Conservation (phyloP, 345 rosid genomes). For the Populus tremula region DNA sequence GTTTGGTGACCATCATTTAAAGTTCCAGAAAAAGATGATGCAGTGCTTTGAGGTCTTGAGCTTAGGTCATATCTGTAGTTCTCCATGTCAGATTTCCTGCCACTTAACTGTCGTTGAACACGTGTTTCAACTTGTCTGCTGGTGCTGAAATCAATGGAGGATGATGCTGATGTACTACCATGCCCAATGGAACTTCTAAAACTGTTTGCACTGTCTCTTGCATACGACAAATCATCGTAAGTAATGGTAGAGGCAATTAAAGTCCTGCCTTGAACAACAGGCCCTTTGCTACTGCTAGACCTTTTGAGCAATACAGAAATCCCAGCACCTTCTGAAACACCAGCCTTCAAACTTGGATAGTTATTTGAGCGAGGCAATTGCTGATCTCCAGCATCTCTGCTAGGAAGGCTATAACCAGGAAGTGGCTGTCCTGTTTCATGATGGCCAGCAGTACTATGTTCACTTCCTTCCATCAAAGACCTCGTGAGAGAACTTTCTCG, state of each 20-base stretch:
- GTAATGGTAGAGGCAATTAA: constrained; percentile 54
- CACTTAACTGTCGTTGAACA: constrained; percentile 65
- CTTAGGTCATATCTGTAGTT: constrained; percentile 51
- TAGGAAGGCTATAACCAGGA: constrained; percentile 28
- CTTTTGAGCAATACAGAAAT: constrained; percentile 71
- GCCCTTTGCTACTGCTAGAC: constrained; percentile 78
- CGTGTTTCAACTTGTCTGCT: constrained; percentile 57
- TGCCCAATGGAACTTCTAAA: constrained; percentile 79
- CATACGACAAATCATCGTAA: constrained; percentile 65
- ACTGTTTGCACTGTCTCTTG: constrained; percentile 62
- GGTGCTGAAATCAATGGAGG: constrained; percentile 74
- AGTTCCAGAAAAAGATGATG: constrained; percentile 54
- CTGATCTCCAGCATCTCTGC: constrained; percentile 34
- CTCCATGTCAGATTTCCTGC: constrained; percentile 66
- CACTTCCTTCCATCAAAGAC: constrained; percentile 37
- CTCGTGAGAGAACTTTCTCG: constrained; percentile 35
- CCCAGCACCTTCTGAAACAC: constrained; percentile 49
- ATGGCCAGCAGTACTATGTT: constrained; percentile 31
- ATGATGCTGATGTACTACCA: constrained; percentile 73
- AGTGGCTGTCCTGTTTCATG: constrained; percentile 42
- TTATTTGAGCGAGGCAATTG: constrained; percentile 30
- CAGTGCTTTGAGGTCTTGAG: constrained; percentile 56
- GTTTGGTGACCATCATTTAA: constrained; percentile 50
- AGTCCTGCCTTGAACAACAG: constrained; percentile 60
- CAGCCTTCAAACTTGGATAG: constrained; percentile 34